A percentile compares a stretch with the other conserved stretches of the same genome.
phyloP scores from a whole-genome alignment of 371 early-diverging fungal genomes.

The Zancudomyces culisetae region DNA sequence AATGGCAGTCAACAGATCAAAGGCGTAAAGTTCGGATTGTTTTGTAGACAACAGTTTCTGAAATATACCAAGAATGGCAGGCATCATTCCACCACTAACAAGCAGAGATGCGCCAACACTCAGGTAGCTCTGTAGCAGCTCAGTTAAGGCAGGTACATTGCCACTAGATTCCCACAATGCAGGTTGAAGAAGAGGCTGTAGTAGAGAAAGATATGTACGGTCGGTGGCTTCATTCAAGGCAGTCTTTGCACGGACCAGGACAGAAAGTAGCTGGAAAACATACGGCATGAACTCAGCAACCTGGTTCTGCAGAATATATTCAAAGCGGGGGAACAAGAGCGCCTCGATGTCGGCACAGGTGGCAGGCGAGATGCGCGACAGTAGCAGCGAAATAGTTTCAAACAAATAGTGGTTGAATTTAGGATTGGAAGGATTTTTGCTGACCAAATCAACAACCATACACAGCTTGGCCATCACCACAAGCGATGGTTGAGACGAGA shows the following conservation, averaged over 20 bases:
- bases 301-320: slow-evolving; percentile 33
- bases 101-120: slow-evolving; percentile 39
- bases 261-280: slow-evolving; percentile 84
- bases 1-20: slow-evolving; percentile 56
- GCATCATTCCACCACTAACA: slow-evolving; percentile 41
- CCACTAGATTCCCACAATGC: slow-evolving; percentile 56
- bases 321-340: slow-evolving; percentile 38
- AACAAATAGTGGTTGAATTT: slow-evolving; percentile 91
- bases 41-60: slow-evolving; percentile 77
- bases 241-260: slow-evolving; percentile 58
- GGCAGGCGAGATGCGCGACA: slow-evolving; percentile 35
- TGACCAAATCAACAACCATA: slow-evolving; percentile 56
- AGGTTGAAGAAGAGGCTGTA: slow-evolving; percentile 65
- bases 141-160: slow-evolving; percentile 84
- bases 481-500: slow-evolving; percentile 49
- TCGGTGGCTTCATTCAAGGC: slow-evolving; percentile 37
- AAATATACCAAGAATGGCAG: slow-evolving; percentile 79
- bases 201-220: slow-evolving; percentile 40
- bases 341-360: slow-evolving; percentile 55
- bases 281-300: slow-evolving; percentile 84
- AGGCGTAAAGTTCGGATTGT: slow-evolving; percentile 65
- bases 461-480: slow-evolving; percentile 51
- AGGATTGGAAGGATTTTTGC: slow-evolving; percentile 90
- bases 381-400: slow-evolving; percentile 71
- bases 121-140: slow-evolving; percentile 68